Conservation (phyloP, 2,329 filamentous ascomycete species). For the Clarireedia hainanense region DNA sequence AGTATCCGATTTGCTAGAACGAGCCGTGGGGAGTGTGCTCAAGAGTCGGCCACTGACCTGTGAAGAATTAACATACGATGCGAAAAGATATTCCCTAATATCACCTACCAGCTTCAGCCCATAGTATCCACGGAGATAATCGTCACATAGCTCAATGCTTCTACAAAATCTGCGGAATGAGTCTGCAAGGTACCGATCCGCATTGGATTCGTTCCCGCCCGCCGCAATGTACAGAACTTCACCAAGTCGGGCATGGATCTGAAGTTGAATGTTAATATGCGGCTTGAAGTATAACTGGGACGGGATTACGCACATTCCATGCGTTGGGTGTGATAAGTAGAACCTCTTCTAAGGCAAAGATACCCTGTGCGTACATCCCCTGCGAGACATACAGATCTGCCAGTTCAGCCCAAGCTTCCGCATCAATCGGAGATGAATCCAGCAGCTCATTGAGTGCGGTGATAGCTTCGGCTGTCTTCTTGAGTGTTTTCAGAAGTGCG, state of each 20-base stretch:
- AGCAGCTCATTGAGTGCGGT: slow-evolving; percentile 66
- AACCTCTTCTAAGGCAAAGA: slow-evolving; percentile 87
- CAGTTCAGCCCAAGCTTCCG: slow-evolving; percentile 88
- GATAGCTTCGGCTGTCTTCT: slow-evolving; percentile 64
- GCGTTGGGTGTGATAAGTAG: slow-evolving; percentile 80
- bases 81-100: neutral
- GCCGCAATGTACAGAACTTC: slow-evolving; percentile 72
- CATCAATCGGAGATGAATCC: slow-evolving; percentile 79
- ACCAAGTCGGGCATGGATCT: slow-evolving; percentile 82
- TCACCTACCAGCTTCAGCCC: slow-evolving; percentile 68
- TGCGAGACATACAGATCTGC: slow-evolving; percentile 78
- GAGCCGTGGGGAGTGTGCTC: slow-evolving; percentile 36
- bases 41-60: slow-evolving; percentile 36
- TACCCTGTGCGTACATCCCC: slow-evolving; percentile 71
- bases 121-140: slow-evolving; percentile 88
- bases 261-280: slow-evolving; percentile 21
- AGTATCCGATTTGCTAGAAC: slow-evolving; percentile 38
- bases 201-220: slow-evolving; percentile 33
- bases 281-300: neutral
- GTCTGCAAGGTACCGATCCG: slow-evolving; percentile 53
- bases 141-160: slow-evolving; percentile 87
- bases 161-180: slow-evolving; percentile 80
- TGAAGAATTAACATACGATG: slow-evolving; percentile 14
- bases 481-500: slow-evolving; percentile 69
- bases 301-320: slow-evolving; percentile 67